phyloP scores from a whole-genome alignment of 2,329 filamentous ascomycete genomes.

The Colletotrichum sp. region DNA sequence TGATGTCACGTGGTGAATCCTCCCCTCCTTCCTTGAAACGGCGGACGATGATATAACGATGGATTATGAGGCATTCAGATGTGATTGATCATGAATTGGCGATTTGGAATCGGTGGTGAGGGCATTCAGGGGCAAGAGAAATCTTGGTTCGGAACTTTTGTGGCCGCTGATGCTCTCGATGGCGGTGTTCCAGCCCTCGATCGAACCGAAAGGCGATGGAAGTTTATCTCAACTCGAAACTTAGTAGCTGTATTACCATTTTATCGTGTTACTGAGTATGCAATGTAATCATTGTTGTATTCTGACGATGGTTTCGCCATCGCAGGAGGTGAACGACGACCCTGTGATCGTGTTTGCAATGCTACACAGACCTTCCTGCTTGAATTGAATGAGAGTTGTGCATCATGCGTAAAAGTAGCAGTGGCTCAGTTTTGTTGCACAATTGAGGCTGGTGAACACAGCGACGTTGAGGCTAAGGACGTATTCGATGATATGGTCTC shows the following conservation, averaged over 20 bases:
- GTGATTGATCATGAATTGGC: background rate
- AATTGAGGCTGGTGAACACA: background rate
- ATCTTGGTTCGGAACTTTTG: background rate
- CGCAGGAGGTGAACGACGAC: background rate
- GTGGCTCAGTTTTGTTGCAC: background rate
- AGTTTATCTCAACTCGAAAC: background rate
- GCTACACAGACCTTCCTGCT: background rate
- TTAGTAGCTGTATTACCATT: background rate
- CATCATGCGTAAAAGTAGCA: background rate
- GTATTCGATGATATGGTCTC: background rate
- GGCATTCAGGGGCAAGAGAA: background rate
- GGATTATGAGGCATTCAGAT: background rate
- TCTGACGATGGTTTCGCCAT: background rate
- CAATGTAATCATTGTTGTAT: background rate
- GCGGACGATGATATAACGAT: background rate
- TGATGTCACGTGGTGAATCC: background rate
- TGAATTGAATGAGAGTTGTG: background rate
- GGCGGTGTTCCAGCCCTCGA: background rate
- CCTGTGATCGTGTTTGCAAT: background rate
- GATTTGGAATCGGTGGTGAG: background rate
- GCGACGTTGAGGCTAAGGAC: background rate
- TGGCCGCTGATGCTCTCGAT: background rate
- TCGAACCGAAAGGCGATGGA: background rate
- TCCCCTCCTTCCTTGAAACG: background rate
- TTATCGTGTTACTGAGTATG: background rate